phyloP scores from a whole-genome alignment of 2,329 filamentous ascomycete genomes.

The Cladosporium sp. region DNA sequence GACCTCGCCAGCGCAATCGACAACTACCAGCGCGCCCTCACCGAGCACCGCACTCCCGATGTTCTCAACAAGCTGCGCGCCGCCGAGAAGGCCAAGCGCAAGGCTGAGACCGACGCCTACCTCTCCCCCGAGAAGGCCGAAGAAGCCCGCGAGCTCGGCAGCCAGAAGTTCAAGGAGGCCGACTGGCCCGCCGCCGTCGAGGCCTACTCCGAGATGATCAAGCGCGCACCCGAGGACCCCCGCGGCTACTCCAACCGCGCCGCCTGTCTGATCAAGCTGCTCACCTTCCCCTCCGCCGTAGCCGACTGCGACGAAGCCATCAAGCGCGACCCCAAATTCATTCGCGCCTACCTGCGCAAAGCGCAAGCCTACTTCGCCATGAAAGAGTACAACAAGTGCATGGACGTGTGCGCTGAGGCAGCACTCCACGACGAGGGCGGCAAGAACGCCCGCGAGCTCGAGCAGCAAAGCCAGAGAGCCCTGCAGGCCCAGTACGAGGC shows the following conservation, averaged over 20 bases:
- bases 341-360: conserved; percentile 94
- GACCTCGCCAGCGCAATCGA: conserved; percentile 75
- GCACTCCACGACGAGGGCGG: conserved; percentile 69
- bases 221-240: conserved; percentile 86
- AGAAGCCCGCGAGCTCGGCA: conserved; percentile 89
- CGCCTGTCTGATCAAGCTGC: conserved; percentile 92
- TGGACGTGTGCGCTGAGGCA: conserved; percentile 84
- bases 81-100: conserved; percentile 81
- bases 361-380: conserved; percentile 93
- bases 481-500: conserved; percentile 83
- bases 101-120: conserved; percentile 71
- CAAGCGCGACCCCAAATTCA: conserved; percentile 85
- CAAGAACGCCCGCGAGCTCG: conserved; percentile 85
- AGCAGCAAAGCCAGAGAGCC: conserved; percentile 90
- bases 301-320: conserved; percentile 90
- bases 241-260: conserved; percentile 97
- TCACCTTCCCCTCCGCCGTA: conserved; percentile 89
- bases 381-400: conserved; percentile 94
- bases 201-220: conserved; percentile 93
- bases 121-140: conserved; percentile 89
- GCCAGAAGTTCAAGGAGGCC: conserved; percentile 92
- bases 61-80: conserved; percentile 86
- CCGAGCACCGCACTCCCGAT: conserved; percentile 93
- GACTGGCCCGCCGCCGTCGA: conserved; percentile 95
- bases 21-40: conserved; percentile 89